phyloP scores from a whole-genome alignment of 192 early-diverging fungal species.

The Dispira simplex region DNA sequence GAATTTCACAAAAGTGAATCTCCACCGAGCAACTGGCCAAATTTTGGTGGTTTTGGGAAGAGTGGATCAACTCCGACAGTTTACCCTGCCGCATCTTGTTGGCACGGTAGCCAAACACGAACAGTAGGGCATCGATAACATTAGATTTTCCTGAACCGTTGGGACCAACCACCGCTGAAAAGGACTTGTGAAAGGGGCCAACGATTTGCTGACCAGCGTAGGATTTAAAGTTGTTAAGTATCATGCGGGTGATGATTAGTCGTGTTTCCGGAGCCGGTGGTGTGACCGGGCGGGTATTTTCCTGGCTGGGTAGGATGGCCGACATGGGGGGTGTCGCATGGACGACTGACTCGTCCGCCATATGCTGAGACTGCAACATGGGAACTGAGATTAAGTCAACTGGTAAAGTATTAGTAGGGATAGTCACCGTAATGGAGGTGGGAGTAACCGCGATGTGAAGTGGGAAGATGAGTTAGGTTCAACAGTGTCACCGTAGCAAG shows the following conservation, averaged over 20 bases:
- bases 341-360: too few species aligned
- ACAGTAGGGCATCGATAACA: constrained; percentile 93
- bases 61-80: constrained; percentile 89
- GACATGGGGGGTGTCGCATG: too few species aligned
- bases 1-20: constrained; percentile 84
- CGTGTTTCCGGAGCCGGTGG: constrained; percentile 14
- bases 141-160: constrained; percentile 99
- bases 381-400: too few species aligned
- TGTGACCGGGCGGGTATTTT: background rate
- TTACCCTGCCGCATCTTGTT: constrained; percentile 96
- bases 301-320: background rate
- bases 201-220: constrained; percentile 84
- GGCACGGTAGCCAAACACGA: constrained; percentile 97
- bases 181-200: constrained; percentile 83
- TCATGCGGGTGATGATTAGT: constrained; percentile 65
- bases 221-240: constrained; percentile 91
- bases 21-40: constrained; percentile 71
- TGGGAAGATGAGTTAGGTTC: too few species aligned
- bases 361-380: too few species aligned
- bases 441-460: too few species aligned
- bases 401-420: too few species aligned
- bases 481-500: too few species aligned
- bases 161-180: constrained; percentile 80
- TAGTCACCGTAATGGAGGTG: too few species aligned
- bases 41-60: constrained; percentile 57